Base-by-base conservation (phyloP, 768 basidiomycete species). In the Lentinula raphanica region DNA sequence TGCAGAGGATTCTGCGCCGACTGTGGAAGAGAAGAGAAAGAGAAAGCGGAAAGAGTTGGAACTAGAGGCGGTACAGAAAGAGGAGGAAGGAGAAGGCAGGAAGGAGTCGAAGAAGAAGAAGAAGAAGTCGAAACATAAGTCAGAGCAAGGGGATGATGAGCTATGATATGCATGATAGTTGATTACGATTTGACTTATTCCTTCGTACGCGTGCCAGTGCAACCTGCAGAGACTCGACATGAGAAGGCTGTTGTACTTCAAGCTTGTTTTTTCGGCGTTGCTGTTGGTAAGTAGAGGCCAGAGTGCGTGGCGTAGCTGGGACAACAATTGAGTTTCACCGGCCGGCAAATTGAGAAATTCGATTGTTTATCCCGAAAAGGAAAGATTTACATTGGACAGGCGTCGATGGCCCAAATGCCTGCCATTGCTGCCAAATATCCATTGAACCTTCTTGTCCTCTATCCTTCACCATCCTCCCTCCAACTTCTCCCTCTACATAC, bases 1-100 rank as follows among this genome's bases (percentile, higher is more conserved):
- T 2, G 78, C 73, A n/a, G 96, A 99, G 70, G 74, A 75, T 21
- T 81, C 80, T 1, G 89, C 79, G 23, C 84, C 83, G 1, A 87
- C 86, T 1, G 84, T 94, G 15, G 88, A 88, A 68, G 87, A 93
- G 69, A 93, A 88, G 68, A 81, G 81, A 67, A 83, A 56, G 57
- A 79, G 77, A 63, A 79, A 75, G 49, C 75, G 79, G 56, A 71
- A 72, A 25, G 71, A 71, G 8, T 68, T 67, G 58, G 78, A 72
- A 62, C 64, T 63, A 3, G 70, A 83, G 69, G 67, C 19, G 31
- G 27, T 6, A 69, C 67, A 74, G 73, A 66, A 79, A 69, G 69
- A 73, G 68, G 73, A 77, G 65, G 69, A 73, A 62, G 65, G 65
- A 49, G 66, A 72, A 61, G 62, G 58, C 60, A 27, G 60, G 49